Conservation (phyloP, 768 basidiomycete species). For the Basidioascus undulatus region DNA sequence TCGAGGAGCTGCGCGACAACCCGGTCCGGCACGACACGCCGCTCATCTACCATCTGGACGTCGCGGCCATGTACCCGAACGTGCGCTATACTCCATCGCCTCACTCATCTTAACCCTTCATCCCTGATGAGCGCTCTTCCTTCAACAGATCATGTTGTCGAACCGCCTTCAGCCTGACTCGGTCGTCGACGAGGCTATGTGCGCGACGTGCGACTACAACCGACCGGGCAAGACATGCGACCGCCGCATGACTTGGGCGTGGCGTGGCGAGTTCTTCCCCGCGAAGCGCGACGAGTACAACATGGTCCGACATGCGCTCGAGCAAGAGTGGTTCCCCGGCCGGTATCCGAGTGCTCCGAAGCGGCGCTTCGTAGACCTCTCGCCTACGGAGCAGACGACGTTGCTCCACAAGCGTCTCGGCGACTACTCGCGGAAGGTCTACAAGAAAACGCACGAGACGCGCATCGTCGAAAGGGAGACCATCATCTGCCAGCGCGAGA, state of each 20-base stretch:
- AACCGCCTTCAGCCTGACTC: conserved; percentile 97
- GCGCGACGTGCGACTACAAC: conserved; percentile 96
- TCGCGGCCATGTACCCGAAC: conserved; percentile 99
- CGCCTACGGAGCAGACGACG: conserved; percentile 64
- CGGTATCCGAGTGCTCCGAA: conserved; percentile 46
- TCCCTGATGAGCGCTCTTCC: too few relatives aligned
- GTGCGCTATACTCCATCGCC: too few relatives aligned
- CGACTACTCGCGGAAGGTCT: conserved; percentile 95
- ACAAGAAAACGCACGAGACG: conserved; percentile 94
- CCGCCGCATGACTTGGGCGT: conserved; percentile 82
- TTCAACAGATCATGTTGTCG: conserved; percentile 99
- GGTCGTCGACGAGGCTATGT: conserved; percentile 83
- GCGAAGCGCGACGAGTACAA: conserved; percentile 92
- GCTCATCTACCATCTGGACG: conserved; percentile 93
- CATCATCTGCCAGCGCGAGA: conserved; percentile 91
- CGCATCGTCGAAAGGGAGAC: conserved; percentile 79
- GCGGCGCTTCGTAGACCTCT: conserved; percentile 60
- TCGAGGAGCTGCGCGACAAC: conserved; percentile 75
- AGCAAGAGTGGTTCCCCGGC: conserved; percentile 77
- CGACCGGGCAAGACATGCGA: conserved; percentile 89
- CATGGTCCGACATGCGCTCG: conserved; percentile 92
- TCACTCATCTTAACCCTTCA: too few relatives aligned
- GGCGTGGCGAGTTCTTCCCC: conserved; percentile 96
- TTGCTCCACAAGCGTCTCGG: conserved; percentile 87
- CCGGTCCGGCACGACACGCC: conserved; percentile 74